These are phyloP conservation scores for Tetracladium setigerum DNA, from an alignment of 495 filamentous ascomycete species.

Conservation along the genomic window DNA sequence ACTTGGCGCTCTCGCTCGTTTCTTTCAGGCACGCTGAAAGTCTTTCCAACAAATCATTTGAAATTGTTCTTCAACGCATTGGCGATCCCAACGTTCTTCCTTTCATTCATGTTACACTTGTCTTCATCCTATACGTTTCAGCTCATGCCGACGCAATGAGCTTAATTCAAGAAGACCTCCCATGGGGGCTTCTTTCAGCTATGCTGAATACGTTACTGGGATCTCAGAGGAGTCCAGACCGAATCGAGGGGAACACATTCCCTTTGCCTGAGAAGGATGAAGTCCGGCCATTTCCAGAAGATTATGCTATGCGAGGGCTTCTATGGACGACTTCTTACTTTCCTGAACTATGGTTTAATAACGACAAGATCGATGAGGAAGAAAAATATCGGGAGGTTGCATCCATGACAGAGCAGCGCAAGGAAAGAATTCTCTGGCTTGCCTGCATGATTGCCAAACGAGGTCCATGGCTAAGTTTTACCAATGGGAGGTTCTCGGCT, in stretches of 20 bases:
- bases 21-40: slow-evolving; percentile 20
- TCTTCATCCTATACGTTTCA: slow-evolving; percentile 16
- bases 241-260: slow-evolving; percentile 36
- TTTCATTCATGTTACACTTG: slow-evolving; percentile 20
- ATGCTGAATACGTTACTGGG: slow-evolving; percentile 28
- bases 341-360: slow-evolving; percentile 60
- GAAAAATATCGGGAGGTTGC: slow-evolving; percentile 64
- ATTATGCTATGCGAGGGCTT: slow-evolving; percentile 72
- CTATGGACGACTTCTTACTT: slow-evolving; percentile 64
- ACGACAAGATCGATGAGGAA: slow-evolving; percentile 66
- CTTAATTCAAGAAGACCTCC: slow-evolving; percentile 12
- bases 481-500: background rate
- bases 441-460: slow-evolving; percentile 39
- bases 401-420: slow-evolving; percentile 55
- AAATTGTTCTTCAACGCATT: slow-evolving; percentile 9
- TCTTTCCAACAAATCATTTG: slow-evolving; percentile 7
- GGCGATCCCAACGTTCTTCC: slow-evolving; percentile 20
- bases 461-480: slow-evolving; percentile 6
- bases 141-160: slow-evolving; percentile 13
- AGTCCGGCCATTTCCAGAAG: slow-evolving; percentile 68
- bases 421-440: slow-evolving; percentile 70
- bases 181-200: slow-evolving; percentile 12
- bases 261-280: slow-evolving; percentile 50
- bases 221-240: slow-evolving; percentile 8
- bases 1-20: background rate